Conservation (phyloP, 2,329 filamentous ascomycete genomes). For the Aspergillus puulaauensis region DNA sequence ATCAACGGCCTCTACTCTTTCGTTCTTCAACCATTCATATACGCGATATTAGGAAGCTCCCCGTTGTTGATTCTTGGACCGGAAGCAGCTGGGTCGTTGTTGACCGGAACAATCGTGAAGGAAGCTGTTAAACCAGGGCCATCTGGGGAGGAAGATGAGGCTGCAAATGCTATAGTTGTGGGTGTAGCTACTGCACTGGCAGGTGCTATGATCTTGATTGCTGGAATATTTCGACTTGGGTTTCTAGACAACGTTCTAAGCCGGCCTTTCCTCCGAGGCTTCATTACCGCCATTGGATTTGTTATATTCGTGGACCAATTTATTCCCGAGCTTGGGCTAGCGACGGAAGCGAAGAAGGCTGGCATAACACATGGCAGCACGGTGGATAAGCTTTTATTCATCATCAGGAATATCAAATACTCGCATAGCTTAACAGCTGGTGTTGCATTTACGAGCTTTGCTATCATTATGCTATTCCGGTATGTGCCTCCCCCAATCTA, state of each 20-base stretch:
- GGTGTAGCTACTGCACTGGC: conserved; percentile 86
- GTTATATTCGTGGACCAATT: conserved; percentile 95
- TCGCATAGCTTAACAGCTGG: conserved; percentile 73
- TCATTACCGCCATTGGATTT: conserved; percentile 95
- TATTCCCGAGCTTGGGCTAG: conserved; percentile 83
- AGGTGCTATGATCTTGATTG: conserved; percentile 82
- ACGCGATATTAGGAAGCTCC: conserved; percentile 86
- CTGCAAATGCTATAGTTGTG: conserved; percentile 76
- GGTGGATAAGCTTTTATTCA: conserved; percentile 79
- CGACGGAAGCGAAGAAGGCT: conserved; percentile 60
- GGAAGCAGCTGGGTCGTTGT: conserved; percentile 86
- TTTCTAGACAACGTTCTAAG: conserved; percentile 95
- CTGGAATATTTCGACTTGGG: conserved; percentile 79
- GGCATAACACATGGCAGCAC: conserved; percentile 77
- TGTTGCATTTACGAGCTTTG: conserved; percentile 76
- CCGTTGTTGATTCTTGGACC: conserved; percentile 93
- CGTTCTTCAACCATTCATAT: conserved; percentile 87
- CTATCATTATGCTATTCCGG: conserved; percentile 87
- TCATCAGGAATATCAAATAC: conserved; percentile 64
- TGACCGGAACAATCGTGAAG: conserved; percentile 84
- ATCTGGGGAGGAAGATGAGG: conserved; percentile 64
- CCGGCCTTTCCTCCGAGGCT: conserved; percentile 86
- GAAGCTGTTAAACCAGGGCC: conserved; percentile 69
- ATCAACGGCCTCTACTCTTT: conserved; percentile 95
- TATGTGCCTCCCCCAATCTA: conserved; percentile 41